phyloP scores from a whole-genome alignment of 257 asterid genomes.

The Solanum tarijense region DNA sequence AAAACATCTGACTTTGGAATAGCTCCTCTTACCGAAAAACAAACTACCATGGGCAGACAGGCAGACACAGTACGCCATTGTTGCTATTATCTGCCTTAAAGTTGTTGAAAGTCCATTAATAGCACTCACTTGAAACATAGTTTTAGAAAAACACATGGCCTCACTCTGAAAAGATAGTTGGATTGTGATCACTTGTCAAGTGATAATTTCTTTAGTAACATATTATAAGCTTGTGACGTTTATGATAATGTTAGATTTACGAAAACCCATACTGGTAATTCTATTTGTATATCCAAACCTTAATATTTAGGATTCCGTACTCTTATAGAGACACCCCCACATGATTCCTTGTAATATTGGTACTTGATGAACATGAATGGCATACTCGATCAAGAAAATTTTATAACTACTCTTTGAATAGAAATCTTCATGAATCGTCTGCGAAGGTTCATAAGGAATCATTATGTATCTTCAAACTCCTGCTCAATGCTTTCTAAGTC shows the following conservation, averaged over 20 bases:
- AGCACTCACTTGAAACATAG: background rate
- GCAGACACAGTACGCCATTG: background rate
- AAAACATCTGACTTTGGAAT: background rate
- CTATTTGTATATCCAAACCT: background rate
- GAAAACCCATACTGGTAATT: background rate
- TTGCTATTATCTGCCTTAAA: background rate
- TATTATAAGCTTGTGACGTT: background rate
- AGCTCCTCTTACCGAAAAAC: background rate
- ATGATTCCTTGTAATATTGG: background rate
- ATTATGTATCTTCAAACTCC: background rate
- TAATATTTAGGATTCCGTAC: background rate
- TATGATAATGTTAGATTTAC: background rate
- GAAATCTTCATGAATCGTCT: background rate
- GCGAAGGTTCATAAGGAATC: background rate
- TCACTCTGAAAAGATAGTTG: background rate
- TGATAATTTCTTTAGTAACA: background rate
- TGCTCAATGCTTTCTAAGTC: background rate
- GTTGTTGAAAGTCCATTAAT: background rate
- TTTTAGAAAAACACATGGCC: background rate
- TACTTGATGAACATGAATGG: background rate
- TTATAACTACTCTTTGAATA: background rate
- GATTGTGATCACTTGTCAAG: background rate
- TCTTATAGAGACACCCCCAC: background rate
- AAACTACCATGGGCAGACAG: background rate
- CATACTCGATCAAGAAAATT: background rate